A percentile compares a stretch with the other conserved stretches of the same genome.
Evolutionary conservation across 1,139 yeast genomes (phyloP).

Genomic region (Hansenula lynferdii): DNA sequence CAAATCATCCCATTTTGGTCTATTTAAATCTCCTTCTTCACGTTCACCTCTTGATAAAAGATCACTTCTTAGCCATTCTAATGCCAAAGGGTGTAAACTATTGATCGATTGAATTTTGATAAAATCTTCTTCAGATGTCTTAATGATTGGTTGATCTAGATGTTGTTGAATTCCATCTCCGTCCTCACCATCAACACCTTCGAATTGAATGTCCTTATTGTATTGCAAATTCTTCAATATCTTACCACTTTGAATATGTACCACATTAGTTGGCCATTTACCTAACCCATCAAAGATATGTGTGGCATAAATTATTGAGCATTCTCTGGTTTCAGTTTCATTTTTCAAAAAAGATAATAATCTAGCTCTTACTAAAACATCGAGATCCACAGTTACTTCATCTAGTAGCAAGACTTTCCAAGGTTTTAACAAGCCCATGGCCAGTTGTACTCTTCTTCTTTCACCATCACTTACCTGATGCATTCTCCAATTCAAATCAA

Average conservation of each 20-base stretch:
- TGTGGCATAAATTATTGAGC: conserved; percentile 86
- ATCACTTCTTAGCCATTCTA: conserved; percentile 58
- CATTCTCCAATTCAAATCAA: conserved; percentile 91
- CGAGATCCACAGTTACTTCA: conserved; percentile 95
- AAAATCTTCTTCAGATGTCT: conserved; percentile 15
- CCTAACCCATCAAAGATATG: conserved; percentile 95
- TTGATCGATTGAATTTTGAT: conserved; percentile 40
- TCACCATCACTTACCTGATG: conserved; percentile 91
- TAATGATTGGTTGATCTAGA: conserved; percentile 13
- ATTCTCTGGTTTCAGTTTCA: conserved; percentile 64
- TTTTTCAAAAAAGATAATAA: conserved; percentile 60
- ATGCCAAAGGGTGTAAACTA: conserved; percentile 66
- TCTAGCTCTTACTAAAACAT: conserved; percentile 81
- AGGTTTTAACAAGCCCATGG: conserved; percentile 89
- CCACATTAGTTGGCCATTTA: conserved; percentile 79
- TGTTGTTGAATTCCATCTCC: conserved; percentile 27
- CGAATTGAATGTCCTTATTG: conserved; percentile 30
- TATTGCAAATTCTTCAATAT: conserved; percentile 29
- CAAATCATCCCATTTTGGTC: conserved; percentile 44
- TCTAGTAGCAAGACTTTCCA: conserved; percentile 83
- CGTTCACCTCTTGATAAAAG: conserved; percentile 41
- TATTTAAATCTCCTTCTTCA: conserved; percentile 32
- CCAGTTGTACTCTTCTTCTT: conserved; percentile 86
- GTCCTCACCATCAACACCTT: conserved; percentile 15
- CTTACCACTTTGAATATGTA: conserved; percentile 75